Percentiles rank a stretch among this genome's conserved stretches.
Evolutionary conservation across 164 flowering plant genomes (phyloP).

Genomic region (Piper betle): DNA sequence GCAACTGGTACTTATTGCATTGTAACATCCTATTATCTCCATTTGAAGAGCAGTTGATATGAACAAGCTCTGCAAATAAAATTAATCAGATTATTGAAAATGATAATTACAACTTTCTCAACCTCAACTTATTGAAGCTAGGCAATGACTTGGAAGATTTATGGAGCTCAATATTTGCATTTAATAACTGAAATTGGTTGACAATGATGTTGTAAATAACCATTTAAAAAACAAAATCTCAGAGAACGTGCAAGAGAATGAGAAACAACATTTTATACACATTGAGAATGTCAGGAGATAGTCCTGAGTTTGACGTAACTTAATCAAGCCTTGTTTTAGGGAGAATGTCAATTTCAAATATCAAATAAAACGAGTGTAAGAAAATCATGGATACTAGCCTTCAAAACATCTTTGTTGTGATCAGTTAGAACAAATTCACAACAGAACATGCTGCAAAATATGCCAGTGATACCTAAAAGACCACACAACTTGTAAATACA

Average conservation of each 20-base stretch:
- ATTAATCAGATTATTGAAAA: not conserved
- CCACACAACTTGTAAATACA: not conserved
- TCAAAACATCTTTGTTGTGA: slow-evolving; percentile 87
- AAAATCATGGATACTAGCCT: slow-evolving; percentile 35
- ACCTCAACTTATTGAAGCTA: slow-evolving; percentile 40
- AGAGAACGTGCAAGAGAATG: not conserved
- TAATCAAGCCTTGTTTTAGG: not conserved
- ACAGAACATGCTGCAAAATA: slow-evolving; percentile 83
- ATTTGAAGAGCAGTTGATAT: not conserved
- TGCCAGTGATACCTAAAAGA: slow-evolving; percentile 66
- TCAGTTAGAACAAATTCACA: slow-evolving; percentile 62
- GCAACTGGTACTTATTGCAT: too few species aligned
- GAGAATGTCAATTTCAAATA: not conserved
- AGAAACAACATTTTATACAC: not conserved
- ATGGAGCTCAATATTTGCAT: slow-evolving; percentile 71
- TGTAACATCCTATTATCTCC: too few species aligned
- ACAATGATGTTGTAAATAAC: not conserved
- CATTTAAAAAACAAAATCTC: not conserved
- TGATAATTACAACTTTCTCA: not conserved
- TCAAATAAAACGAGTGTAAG: not conserved
- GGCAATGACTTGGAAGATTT: slow-evolving; percentile 22
- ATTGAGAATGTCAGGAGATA: not conserved
- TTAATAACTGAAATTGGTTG: slow-evolving; percentile 47
- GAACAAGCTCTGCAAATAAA: not conserved
- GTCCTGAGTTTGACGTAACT: not conserved